These are phyloP conservation scores for Hyaloscypha variabilis DNA, from an alignment of 495 filamentous ascomycete genomes.

Conservation along the genomic window DNA sequence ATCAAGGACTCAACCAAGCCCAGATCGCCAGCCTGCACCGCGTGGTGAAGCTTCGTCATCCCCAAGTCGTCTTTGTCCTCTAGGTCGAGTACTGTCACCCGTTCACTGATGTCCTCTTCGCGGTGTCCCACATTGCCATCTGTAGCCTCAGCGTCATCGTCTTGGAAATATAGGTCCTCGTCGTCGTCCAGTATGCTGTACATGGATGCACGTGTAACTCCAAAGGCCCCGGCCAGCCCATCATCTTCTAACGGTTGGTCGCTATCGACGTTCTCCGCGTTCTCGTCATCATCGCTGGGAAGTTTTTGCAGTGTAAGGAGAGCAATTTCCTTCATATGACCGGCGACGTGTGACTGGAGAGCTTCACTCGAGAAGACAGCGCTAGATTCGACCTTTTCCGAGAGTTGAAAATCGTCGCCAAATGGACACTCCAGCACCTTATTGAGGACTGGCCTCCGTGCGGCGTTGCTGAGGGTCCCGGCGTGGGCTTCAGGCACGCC, in stretches of 20 bases:
- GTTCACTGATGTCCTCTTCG: not conserved
- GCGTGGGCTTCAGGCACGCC: not conserved
- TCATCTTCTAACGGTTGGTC: not conserved
- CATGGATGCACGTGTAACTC: not conserved
- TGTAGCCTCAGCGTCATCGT: not conserved
- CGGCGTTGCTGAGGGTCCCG: not conserved
- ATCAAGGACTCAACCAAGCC: not conserved
- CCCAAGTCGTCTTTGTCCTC: not conserved
- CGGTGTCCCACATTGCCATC: not conserved
- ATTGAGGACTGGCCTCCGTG: not conserved
- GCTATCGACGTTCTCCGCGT: not conserved
- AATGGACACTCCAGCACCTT: not conserved
- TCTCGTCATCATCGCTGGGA: not conserved
- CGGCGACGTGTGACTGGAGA: not conserved
- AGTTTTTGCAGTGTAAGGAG: not conserved
- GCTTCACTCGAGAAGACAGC: slow-evolving; percentile 1
- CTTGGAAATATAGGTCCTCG: not conserved
- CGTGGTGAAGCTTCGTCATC: not conserved
- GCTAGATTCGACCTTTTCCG: not conserved
- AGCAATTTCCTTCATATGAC: not conserved
- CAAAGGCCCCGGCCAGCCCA: not conserved
- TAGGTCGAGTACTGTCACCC: not conserved
- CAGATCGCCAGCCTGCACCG: not conserved
- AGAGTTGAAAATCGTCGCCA: not conserved
- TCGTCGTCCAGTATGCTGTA: slow-evolving; percentile 1